Percentiles rank a stretch among this genome's conserved stretches.
These are phyloP conservation scores for Alternaria brassicicola DNA, from an alignment of 2,329 filamentous ascomycete genomes.

Conservation along the genomic window DNA sequence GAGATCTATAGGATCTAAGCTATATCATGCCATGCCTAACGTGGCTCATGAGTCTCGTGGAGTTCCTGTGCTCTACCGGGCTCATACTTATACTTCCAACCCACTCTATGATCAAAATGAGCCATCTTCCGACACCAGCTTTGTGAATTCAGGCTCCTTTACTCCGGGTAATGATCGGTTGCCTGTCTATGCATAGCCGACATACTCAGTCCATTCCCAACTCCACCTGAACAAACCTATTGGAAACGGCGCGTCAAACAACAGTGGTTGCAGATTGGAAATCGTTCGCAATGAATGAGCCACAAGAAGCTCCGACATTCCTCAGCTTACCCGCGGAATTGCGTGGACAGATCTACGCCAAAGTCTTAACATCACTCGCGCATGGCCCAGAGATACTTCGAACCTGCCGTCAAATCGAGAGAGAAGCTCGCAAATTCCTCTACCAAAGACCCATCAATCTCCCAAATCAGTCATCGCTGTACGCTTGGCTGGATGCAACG, in stretches of 20 bases:
- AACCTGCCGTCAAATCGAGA: constrained; percentile 35
- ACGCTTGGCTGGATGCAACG: not conserved
- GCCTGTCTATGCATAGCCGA: no score
- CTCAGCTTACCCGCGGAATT: constrained; percentile 36
- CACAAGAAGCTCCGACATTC: not conserved
- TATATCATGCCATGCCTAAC: not conserved
- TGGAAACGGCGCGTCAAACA: no score
- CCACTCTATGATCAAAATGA: no score
- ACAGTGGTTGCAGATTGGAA: no score
- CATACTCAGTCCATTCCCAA: no score
- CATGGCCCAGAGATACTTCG: constrained; percentile 30
- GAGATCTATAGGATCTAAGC: not conserved
- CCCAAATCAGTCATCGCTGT: constrained; percentile 4
- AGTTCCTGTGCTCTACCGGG: not conserved
- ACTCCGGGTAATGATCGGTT: no score
- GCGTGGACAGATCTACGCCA: constrained; percentile 38
- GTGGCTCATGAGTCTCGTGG: accelerated
- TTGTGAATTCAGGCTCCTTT: no score
- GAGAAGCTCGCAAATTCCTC: constrained; percentile 37
- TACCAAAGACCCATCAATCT: constrained; percentile 40
- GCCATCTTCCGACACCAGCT: not conserved
- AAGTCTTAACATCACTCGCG: constrained; percentile 25
- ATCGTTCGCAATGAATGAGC: not conserved
- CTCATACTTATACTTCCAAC: not conserved
- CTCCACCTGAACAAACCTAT: not conserved